These are phyloP conservation scores for Trypanosoma cruzi DNA, from an alignment of 208 protist genomes.

Conservation along the genomic window DNA sequence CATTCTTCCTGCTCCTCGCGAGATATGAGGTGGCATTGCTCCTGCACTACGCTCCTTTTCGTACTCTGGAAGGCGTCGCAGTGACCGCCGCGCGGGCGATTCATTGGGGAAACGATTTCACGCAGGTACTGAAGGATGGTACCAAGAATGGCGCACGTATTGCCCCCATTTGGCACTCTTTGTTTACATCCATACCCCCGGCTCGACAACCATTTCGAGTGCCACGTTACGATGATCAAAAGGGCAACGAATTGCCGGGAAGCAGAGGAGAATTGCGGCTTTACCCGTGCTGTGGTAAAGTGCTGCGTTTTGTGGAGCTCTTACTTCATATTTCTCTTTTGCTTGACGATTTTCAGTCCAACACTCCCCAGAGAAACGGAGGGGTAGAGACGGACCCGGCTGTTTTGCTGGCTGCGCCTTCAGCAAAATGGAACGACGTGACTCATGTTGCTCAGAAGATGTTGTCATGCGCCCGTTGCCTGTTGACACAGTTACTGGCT, in stretches of 20 bases:
- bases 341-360: constrained; percentile 24
- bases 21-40: constrained; percentile 32
- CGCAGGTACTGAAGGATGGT: background rate
- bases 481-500: constrained; percentile 15
- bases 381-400: background rate
- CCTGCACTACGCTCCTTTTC: constrained; percentile 15
- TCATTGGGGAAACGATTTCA: constrained; percentile 5
- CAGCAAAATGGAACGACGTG: background rate
- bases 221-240: background rate
- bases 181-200: constrained; percentile 25
- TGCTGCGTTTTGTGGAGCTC: constrained; percentile 34
- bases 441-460: constrained; percentile 5
- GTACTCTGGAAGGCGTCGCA: background rate
- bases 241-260: background rate
- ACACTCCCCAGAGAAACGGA: background rate
- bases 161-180: constrained; percentile 16
- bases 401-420: background rate
- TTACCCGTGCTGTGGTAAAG: constrained; percentile 19
- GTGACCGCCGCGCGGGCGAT: constrained; percentile 11
- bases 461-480: constrained; percentile 7
- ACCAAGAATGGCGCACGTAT: background rate
- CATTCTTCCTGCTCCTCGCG: constrained; percentile 26
- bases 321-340: constrained; percentile 37
- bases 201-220: background rate
- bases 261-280: background rate